Evolutionary conservation across 2,329 filamentous ascomycete species (phyloP).

Genomic region (Aspergillus tubingensis): DNA sequence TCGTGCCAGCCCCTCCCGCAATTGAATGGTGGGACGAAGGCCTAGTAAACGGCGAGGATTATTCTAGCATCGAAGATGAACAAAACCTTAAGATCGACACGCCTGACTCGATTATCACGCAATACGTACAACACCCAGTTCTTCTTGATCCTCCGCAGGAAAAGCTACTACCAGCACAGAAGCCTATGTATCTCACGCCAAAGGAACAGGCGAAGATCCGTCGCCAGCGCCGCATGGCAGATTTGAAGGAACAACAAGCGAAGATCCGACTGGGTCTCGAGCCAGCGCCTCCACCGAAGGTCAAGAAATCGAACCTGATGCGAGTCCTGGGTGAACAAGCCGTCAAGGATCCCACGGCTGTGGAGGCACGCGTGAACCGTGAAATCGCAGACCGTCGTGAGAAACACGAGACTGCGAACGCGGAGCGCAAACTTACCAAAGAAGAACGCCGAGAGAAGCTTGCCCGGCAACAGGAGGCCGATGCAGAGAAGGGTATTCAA

Average conservation of each 20-base stretch:
- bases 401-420: slow-evolving; percentile 76
- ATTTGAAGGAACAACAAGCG: slow-evolving; percentile 92
- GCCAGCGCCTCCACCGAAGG: slow-evolving; percentile 88
- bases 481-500: slow-evolving; percentile 82
- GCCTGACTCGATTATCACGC: slow-evolving; percentile 83
- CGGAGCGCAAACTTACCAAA: slow-evolving; percentile 82
- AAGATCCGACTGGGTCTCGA: slow-evolving; percentile 91
- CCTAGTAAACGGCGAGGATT: slow-evolving; percentile 72
- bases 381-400: slow-evolving; percentile 86
- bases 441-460: slow-evolving; percentile 86
- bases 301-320: slow-evolving; percentile 98
- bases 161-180: slow-evolving; percentile 73
- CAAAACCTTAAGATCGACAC: slow-evolving; percentile 71
- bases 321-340: slow-evolving; percentile 88
- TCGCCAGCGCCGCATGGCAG: slow-evolving; percentile 84
- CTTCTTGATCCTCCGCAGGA: slow-evolving; percentile 90
- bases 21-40: slow-evolving; percentile 99
- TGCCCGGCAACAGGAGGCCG: slow-evolving; percentile 77
- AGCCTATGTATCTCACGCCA: slow-evolving; percentile 87
- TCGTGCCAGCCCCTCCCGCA: slow-evolving; percentile 79
- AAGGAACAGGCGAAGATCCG: slow-evolving; percentile 91
- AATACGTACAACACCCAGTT: slow-evolving; percentile 90
- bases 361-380: slow-evolving; percentile 88
- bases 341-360: slow-evolving; percentile 95
- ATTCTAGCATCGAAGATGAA: slow-evolving; percentile 68